phyloP scores from a whole-genome alignment of 176 grass and related monocot genomes.

The Stipa capillata region DNA sequence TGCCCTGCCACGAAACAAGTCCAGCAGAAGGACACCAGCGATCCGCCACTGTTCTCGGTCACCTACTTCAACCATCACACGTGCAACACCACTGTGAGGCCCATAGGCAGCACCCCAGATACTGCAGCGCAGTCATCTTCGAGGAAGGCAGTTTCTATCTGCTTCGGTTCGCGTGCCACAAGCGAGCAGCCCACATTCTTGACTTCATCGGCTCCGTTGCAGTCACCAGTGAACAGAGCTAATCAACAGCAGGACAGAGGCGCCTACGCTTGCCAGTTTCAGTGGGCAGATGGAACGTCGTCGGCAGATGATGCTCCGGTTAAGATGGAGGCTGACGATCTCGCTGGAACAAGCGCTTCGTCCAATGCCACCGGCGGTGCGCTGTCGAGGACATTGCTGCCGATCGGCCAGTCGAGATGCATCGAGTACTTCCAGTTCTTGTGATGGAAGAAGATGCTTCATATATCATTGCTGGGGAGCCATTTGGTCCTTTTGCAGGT shows the following conservation, averaged over 20 bases:
- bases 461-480: not conserved
- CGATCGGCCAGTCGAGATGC: constrained; percentile 43
- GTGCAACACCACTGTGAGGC: constrained; percentile 28
- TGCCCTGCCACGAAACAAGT: constrained; percentile 55
- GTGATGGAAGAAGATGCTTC: constrained; percentile 21
- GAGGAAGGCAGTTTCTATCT: constrained; percentile 15
- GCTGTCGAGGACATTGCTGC: constrained; percentile 34
- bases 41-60: constrained; percentile 35
- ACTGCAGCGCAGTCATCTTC: not conserved
- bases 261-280: not conserved
- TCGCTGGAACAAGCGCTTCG: not conserved
- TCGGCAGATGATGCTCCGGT: not conserved
- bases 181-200: constrained; percentile 5
- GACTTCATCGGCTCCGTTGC: not conserved
- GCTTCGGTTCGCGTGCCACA: not conserved
- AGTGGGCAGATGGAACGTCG: not conserved
- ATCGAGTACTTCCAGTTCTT: constrained; percentile 59
- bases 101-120: not conserved
- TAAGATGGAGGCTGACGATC: constrained; percentile 15
- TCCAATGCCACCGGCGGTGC: not conserved
- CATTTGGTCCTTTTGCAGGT: not conserved
- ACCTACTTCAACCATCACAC: constrained; percentile 52
- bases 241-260: constrained; percentile 5
- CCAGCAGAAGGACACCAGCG: constrained; percentile 40
- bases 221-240: not conserved